Evolutionary conservation across 306 rosid species (phyloP), one percentile per base, ranked within the genome.

Genomic region (Vigna nakashimae): DNA sequence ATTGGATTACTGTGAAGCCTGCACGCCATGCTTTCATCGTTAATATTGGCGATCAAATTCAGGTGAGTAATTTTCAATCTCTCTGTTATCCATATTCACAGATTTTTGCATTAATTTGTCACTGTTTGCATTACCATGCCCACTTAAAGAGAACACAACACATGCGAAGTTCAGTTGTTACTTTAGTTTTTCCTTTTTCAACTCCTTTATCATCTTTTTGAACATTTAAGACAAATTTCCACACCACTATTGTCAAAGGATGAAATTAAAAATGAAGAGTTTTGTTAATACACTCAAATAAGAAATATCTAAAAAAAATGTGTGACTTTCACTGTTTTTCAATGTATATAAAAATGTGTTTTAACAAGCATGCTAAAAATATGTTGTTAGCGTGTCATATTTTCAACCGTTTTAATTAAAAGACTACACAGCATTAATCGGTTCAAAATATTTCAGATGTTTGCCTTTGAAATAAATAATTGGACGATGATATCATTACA

Each of bases 1-100:
- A 82, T 4, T 95, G 98, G 98, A 88, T 95, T 28, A 95, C 98
- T 0, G 98, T 95, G 7, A 91, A 91, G 65, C 98, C 98, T 14
- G 91, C 85, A 15, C 86, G 67, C 18, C 96, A 92, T 71, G 96
- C 92, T 70, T 89, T 95, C 56, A 91, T 95, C 11, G 93, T 95
- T 79, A 95, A 92, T 58, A 90, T 95, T 13, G 98, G 98, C 4
- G 98, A 95, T 81, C 98, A 95, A 85, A 87, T 91, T 67, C 98
- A 95, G 98, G 97, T 89, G 22, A 58, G 16, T 7, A 24, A 26
- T 18, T 10, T 55, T 16, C 12, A 9, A 45, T 52, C 10, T 3
- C 17, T 5, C 16, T 15, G 9, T 68, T 78, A 59, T 52, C 77
- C 18, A 11, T 62, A 13, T 17, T 11, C 16, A 16, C 16, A 11